Percentiles rank a stretch among this genome's conserved stretches.
phyloP scores from a whole-genome alignment of 2,329 filamentous ascomycete species.

The Boeremia lycopersici region DNA sequence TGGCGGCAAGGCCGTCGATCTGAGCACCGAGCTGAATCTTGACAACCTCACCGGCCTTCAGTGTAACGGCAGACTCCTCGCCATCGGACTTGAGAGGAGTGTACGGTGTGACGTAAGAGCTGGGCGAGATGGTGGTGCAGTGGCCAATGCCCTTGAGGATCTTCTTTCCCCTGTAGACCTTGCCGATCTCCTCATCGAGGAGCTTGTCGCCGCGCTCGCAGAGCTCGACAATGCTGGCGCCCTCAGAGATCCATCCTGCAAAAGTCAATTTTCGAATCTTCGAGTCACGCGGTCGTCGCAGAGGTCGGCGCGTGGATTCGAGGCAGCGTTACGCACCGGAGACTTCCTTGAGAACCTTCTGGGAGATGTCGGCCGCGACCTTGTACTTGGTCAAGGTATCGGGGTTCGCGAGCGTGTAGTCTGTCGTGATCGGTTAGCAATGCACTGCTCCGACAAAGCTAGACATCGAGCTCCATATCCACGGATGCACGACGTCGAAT shows the following conservation, averaged over 20 bases:
- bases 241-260: slow-evolving; percentile 73
- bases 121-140: slow-evolving; percentile 93
- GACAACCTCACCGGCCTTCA: slow-evolving; percentile 85
- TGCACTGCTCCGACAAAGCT: slow-evolving; percentile 26
- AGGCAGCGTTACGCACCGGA: slow-evolving; percentile 53
- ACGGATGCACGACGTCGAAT: background rate
- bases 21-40: slow-evolving; percentile 99
- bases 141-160: slow-evolving; percentile 91
- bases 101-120: slow-evolving; percentile 94
- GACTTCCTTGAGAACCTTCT: slow-evolving; percentile 92
- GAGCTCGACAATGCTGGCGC: slow-evolving; percentile 89
- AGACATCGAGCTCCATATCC: slow-evolving; percentile 15
- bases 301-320: slow-evolving; percentile 9
- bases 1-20: slow-evolving; percentile 95
- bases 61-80: slow-evolving; percentile 77
- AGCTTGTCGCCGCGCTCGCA: slow-evolving; percentile 97
- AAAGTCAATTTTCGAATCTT: slow-evolving; percentile 33
- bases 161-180: slow-evolving; percentile 99
- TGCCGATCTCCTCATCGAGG: slow-evolving; percentile 87
- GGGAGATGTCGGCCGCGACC: slow-evolving; percentile 91
- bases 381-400: slow-evolving; percentile 99
- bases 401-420: slow-evolving; percentile 88
- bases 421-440: slow-evolving; percentile 55
- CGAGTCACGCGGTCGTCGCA: slow-evolving; percentile 15
- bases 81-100: slow-evolving; percentile 87